A percentile compares a stretch with the other conserved stretches of the same genome.
Conservation (phyloP, 2,329 filamentous ascomycete species). For the Teratosphaeria epicoccoides region DNA sequence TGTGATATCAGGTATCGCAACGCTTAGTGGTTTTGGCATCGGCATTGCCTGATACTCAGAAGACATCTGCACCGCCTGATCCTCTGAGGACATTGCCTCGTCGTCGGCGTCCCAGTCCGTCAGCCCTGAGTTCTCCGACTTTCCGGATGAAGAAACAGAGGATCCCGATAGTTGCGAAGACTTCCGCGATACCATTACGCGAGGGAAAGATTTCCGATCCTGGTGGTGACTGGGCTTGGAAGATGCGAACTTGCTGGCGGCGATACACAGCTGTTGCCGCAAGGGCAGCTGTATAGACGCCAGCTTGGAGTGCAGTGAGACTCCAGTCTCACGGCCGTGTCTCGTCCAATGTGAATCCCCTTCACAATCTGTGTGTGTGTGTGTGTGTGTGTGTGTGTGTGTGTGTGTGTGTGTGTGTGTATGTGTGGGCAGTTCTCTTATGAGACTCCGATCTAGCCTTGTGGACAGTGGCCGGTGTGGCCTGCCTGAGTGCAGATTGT, state of each 20-base stretch:
- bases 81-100: constrained; percentile 40
- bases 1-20: constrained; percentile 36
- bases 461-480: neutral
- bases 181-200: constrained; percentile 23
- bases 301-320: constrained; percentile 22
- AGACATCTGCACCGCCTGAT: constrained; percentile 37
- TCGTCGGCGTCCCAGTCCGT: constrained; percentile 34
- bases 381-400: neutral
- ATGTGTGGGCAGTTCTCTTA: neutral
- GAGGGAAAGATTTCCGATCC: constrained; percentile 16
- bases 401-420: neutral
- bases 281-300: constrained; percentile 23
- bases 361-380: neutral
- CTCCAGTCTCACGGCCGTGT: constrained; percentile 2
- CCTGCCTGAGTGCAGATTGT: neutral
- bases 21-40: constrained; percentile 33
- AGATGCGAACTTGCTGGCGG: constrained; percentile 8
- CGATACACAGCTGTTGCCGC: constrained; percentile 19
- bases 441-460: neutral
- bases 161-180: constrained; percentile 19
- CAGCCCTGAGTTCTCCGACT: constrained; percentile 14
- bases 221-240: constrained; percentile 9
- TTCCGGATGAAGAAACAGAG: constrained; percentile 15
- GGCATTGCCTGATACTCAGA: constrained; percentile 29
- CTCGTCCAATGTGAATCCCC: neutral